These are phyloP conservation scores for Macrotyloma uniflorum DNA, from an alignment of 306 rosid genomes.

Conservation along the genomic window DNA sequence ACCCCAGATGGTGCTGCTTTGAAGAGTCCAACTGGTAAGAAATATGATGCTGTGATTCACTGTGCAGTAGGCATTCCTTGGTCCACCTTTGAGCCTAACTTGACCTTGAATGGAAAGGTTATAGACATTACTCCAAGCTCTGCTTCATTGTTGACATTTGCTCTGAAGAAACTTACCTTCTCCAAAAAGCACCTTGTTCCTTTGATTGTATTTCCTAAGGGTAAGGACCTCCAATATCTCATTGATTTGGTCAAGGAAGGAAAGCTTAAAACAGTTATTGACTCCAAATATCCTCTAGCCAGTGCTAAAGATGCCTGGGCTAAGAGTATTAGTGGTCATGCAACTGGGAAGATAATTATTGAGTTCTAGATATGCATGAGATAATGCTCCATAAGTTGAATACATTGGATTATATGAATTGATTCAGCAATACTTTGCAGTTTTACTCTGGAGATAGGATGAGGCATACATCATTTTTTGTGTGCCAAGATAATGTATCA, in stretches of 20 bases:
- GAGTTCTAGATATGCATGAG: conserved; percentile 45
- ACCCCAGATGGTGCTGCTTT: conserved; percentile 73
- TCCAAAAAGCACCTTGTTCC: conserved; percentile 75
- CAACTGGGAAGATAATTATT: conserved; percentile 85
- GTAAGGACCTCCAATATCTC: conserved; percentile 57
- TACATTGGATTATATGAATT: background rate
- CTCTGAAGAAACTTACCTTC: conserved; percentile 61
- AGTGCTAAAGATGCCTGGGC: conserved; percentile 83
- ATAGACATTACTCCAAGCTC: conserved; percentile 55
- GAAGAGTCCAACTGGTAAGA: conserved; percentile 69
- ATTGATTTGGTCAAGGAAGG: conserved; percentile 70
- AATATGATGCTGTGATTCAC: conserved; percentile 71
- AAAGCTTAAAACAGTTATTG: conserved; percentile 71
- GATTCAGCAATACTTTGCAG: background rate
- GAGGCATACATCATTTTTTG: too few species aligned
- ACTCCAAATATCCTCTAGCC: conserved; percentile 59
- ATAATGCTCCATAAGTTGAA: background rate
- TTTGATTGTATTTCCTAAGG: conserved; percentile 44
- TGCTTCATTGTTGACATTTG: conserved; percentile 46
- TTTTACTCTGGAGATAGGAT: background rate
- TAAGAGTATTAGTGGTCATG: conserved; percentile 71
- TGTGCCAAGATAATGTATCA: too few species aligned
- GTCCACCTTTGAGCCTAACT: conserved; percentile 73
- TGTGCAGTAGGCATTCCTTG: conserved; percentile 63
- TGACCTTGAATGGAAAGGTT: conserved; percentile 66